These are phyloP conservation scores for Rhodamnia rubescens DNA, from an alignment of 345 rosid species.

Conservation along the genomic window DNA sequence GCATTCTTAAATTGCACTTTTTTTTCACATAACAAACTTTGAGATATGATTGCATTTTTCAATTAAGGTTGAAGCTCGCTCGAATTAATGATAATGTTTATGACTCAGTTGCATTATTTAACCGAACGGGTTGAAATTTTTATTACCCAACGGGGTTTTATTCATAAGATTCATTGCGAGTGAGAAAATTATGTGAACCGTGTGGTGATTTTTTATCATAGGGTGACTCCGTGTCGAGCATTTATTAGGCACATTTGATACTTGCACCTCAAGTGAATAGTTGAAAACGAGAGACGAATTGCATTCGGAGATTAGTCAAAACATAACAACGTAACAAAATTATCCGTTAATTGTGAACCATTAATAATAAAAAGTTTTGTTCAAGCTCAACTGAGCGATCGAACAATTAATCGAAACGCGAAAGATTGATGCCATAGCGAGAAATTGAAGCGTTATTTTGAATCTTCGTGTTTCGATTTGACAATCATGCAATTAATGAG, in stretches of 20 bases:
- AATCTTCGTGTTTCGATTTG: background rate
- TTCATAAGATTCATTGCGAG: too few species aligned
- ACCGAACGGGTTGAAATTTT: too few species aligned
- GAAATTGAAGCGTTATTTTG: background rate
- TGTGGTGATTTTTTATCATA: background rate
- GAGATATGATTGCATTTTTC: background rate
- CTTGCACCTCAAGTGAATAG: background rate
- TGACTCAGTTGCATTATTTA: background rate
- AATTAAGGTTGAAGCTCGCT: background rate
- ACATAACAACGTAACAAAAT: background rate
- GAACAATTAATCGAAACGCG: too few species aligned
- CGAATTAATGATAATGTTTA: background rate
- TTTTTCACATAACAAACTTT: background rate
- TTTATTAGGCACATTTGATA: background rate
- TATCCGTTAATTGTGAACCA: background rate
- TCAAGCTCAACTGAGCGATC: background rate
- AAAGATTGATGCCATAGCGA: fast-evolving
- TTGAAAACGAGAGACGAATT: background rate
- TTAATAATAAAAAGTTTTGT: background rate
- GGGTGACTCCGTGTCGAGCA: background rate
- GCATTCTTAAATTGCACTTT: background rate
- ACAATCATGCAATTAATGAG: background rate
- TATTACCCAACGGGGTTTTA: too few species aligned
- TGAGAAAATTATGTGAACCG: too few species aligned
- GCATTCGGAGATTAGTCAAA: background rate